Evolutionary conservation across 805 yeast species (phyloP).

Genomic region (Starmerella kuoi): DNA sequence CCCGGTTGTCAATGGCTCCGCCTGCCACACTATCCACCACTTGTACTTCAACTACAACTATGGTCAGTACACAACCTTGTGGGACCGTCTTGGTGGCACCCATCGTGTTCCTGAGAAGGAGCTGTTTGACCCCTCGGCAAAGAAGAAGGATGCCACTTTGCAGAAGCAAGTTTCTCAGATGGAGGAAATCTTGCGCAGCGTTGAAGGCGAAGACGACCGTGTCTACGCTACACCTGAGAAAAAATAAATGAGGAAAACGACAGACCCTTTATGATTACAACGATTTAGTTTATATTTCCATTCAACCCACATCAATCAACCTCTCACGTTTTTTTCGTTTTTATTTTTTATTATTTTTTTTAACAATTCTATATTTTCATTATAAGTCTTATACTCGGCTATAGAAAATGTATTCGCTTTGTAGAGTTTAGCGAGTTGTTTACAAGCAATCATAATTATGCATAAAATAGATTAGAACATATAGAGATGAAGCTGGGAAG

Average conservation of each 20-base stretch:
- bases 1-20: slow-evolving; percentile 92
- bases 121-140: slow-evolving; percentile 54
- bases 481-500: too few species aligned
- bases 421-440: too few species aligned
- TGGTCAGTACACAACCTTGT: slow-evolving; percentile 94
- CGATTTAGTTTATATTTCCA: background rate
- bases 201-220: slow-evolving; percentile 73
- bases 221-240: slow-evolving; percentile 40
- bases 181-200: slow-evolving; percentile 64
- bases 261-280: background rate
- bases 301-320: too few species aligned
- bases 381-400: background rate
- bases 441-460: too few species aligned
- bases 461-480: too few species aligned
- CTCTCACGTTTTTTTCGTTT: too few species aligned
- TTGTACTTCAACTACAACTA: slow-evolving; percentile 94
- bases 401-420: too few species aligned
- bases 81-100: slow-evolving; percentile 94
- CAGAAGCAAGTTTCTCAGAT: slow-evolving; percentile 54
- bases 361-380: background rate
- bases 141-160: slow-evolving; percentile 53
- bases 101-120: slow-evolving; percentile 87
- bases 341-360: too few species aligned
- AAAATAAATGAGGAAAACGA: too few species aligned
- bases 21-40: slow-evolving; percentile 96